Percentiles rank a stretch among this genome's conserved stretches.
Evolutionary conservation across 2,329 filamentous ascomycete species (phyloP).

Genomic region (Chalaropsis thielavioides): DNA sequence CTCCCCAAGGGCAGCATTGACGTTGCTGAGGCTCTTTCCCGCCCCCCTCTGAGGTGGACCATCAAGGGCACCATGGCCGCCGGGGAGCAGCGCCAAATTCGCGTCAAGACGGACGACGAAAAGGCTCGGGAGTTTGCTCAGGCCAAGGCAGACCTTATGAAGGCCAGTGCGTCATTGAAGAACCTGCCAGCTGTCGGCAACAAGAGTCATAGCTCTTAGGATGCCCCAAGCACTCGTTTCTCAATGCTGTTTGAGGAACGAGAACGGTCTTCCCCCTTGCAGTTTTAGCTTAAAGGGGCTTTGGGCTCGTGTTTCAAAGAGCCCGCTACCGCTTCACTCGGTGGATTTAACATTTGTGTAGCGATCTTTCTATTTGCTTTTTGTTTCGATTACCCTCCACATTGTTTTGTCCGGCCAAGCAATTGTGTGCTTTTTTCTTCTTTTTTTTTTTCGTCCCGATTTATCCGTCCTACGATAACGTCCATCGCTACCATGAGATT

Average conservation of each 20-base stretch:
- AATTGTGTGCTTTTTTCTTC: background rate
- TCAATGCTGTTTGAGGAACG: background rate
- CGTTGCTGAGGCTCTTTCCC: conserved; percentile 30
- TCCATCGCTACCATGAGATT: background rate
- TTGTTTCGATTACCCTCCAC: background rate
- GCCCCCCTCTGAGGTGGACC: conserved; percentile 31
- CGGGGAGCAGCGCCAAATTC: conserved; percentile 21
- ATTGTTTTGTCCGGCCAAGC: background rate
- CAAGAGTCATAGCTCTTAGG: background rate
- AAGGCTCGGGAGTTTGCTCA: conserved; percentile 31
- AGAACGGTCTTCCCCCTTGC: no score
- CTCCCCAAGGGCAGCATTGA: conserved; percentile 29
- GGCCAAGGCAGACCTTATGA: conserved; percentile 34
- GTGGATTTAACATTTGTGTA: background rate
- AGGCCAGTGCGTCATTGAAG: conserved; percentile 22
- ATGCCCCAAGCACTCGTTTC: background rate
- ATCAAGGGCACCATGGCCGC: conserved; percentile 26
- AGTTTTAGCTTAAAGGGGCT: no score
- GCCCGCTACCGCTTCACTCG: background rate
- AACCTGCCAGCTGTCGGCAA: background rate
- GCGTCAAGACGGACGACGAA: conserved; percentile 24
- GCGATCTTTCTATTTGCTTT: background rate
- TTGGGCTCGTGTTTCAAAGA: background rate
- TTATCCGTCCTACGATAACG: background rate
- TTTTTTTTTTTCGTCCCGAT: background rate